Conservation (phyloP, 2,329 filamentous ascomycete genomes). For the Nigrospora sphaerica region DNA sequence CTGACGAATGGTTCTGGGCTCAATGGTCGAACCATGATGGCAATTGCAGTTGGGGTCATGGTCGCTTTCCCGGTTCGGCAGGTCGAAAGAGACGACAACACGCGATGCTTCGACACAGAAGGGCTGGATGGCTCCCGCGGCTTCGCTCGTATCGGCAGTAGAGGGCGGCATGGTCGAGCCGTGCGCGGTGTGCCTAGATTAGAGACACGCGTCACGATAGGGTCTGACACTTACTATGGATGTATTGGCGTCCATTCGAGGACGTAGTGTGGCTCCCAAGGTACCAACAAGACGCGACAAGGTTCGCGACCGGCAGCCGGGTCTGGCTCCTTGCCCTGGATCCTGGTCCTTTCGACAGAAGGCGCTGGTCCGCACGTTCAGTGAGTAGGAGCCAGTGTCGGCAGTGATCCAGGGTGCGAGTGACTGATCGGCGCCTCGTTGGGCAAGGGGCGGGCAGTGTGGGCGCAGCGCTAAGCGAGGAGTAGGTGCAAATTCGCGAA, state of each 20-base stretch:
- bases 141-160: background rate
- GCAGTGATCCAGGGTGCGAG: no score
- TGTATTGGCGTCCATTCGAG: no score
- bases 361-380: slow-evolving; percentile 3
- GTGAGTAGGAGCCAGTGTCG: background rate
- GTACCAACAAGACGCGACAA: slow-evolving; percentile 3
- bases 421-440: no score
- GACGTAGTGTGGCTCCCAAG: background rate
- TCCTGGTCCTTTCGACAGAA: slow-evolving; percentile 6
- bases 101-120: slow-evolving; percentile 1
- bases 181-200: background rate
- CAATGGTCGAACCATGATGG: background rate
- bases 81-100: slow-evolving; percentile 1
- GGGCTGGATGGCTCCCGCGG: background rate
- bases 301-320: slow-evolving; percentile 4
- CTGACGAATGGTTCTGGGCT: background rate
- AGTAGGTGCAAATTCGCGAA: no score
- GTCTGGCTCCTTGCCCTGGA: slow-evolving; percentile 5
- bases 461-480: no score
- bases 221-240: no score
- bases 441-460: no score
- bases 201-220: background rate
- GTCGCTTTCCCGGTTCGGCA: background rate
- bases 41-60: background rate
- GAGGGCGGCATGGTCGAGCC: slow-evolving; percentile 2